Base-by-base conservation (phyloP, 306 rosid genomes). In the Trifolium subterraneum region DNA sequence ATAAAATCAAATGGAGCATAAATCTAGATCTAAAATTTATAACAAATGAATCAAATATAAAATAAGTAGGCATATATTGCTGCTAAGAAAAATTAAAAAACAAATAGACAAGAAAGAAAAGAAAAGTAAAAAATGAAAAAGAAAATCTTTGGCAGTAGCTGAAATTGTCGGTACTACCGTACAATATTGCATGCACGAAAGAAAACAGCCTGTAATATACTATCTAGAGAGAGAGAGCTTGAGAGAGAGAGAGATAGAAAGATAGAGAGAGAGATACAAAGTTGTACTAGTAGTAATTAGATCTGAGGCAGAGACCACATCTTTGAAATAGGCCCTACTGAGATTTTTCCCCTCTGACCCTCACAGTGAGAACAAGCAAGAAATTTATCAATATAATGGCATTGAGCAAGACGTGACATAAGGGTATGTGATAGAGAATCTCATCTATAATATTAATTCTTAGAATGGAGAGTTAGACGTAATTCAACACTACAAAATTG, bases 161-260 rank as follows among this genome's bases (percentile, higher is more conserved):
- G 9, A 56, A 61, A 80, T 52, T 80, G 84, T 84, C 80, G 81
- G 87, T 80, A 76, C 84, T 38, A 45, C 78, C 84, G 84, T 80
- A 84, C 82, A 79, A 15, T 77, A 4, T 29, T 29, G 67, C 61
- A 68, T 72, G 82, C 13, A 75, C 47, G 72, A 64, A 60, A 73
- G 27, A 80, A 3, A 54, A 70, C 77, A 80, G 80, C 58, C 84
- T 75, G 84, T 75, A 72, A 29, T 29, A 29, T 29, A n/a, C n/a
- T n/a, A 29, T 29, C 5, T 0, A 29, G 6, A 29, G 6, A 4
- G 6, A 29, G 29, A 25, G 25, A 23, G 25, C 1, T 1, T 1
- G 25, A 23, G 25, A 23, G 25, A 23, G 25, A 23, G 67, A 8
- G 5, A 7, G 0, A 31, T 41, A 51, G 68, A 42, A 64, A 33